phyloP scores from a whole-genome alignment of 164 flowering plant species.

The Chimonanthus praecox region DNA sequence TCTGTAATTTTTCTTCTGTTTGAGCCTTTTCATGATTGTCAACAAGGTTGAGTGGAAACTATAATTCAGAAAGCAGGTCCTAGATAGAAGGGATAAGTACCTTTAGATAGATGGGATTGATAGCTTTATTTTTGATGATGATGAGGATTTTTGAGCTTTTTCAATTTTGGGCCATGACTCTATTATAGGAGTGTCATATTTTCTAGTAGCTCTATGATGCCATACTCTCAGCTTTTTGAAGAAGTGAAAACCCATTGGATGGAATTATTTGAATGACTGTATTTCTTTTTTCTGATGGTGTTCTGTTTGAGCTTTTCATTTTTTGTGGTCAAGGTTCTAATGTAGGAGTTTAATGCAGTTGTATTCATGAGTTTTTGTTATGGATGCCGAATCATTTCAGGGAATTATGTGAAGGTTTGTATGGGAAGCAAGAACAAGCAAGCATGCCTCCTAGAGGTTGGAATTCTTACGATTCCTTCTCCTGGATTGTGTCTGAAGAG shows the following conservation, averaged over 20 bases:
- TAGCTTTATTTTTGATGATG: no score
- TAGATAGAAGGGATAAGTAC: no score
- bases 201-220: no score
- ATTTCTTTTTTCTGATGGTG: background rate
- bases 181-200: background rate
- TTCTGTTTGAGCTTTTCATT: background rate
- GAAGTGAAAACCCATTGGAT: conserved; percentile 23
- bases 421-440: conserved; percentile 24
- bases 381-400: background rate
- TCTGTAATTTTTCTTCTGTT: background rate
- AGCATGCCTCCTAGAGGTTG: conserved; percentile 86
- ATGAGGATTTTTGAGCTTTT: background rate
- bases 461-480: conserved; percentile 94
- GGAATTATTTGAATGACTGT: conserved; percentile 14
- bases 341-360: background rate
- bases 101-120: no score
- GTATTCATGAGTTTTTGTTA: background rate
- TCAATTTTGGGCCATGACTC: background rate
- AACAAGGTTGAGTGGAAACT: no score
- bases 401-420: conserved; percentile 3
- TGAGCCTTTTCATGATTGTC: background rate
- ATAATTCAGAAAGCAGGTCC: no score
- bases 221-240: background rate
- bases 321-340: background rate
- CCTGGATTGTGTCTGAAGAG: conserved; percentile 78